Evolutionary conservation across 2,329 filamentous ascomycete genomes (phyloP), one percentile per base, ranked within the genome.

Genomic region (Cercospora canescens): DNA sequence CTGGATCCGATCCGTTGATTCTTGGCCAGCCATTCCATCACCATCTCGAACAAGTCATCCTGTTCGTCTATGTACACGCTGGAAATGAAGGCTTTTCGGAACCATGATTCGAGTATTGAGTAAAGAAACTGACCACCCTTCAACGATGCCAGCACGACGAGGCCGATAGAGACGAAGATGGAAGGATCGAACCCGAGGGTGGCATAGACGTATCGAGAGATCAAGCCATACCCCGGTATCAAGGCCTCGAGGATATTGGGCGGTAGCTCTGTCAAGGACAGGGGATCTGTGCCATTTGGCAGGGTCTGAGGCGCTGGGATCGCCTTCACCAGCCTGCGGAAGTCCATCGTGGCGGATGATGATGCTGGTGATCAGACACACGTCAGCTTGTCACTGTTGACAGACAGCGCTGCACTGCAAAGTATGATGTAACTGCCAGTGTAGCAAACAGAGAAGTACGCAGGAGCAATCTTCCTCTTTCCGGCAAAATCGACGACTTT

Each of bases 181-280:
- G 82, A 82, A 64, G 84, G 78, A 67, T 85, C 83, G 60, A 85
- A 77, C 7, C 82, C 81, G 26, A 83, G 75, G 2, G 76, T 67
- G 4, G 79, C 75, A 7, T 77, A 74, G 28, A 82, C 74, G 64
- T 81, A 79, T 32, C 79, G 77, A 1, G 81, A 83, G 35, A 84
- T 77, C 48, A 83, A 68, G 41, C 81, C 78, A 73, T 85, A 85
- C 16, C 83, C 83, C 8, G 83, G 83, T 37, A 85, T 78, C n/a
- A 85, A 72, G 1, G 81, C 76, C 56, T 85, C 83, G n/a, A 85
- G 76, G 18, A 85, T 76, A 16, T 79, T 81, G 21, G 79, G 78
- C 0, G 82, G 80, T 9, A 85, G 74, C 50, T 80, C 78, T 8
- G 73, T 75, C 63, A 74, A 59, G 12, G 61, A 64, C 1, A 67